A percentile compares a stretch with the other conserved stretches of the same genome.
phyloP scores from a whole-genome alignment of 768 basidiomycete species.

The Kwoniella europaea region DNA sequence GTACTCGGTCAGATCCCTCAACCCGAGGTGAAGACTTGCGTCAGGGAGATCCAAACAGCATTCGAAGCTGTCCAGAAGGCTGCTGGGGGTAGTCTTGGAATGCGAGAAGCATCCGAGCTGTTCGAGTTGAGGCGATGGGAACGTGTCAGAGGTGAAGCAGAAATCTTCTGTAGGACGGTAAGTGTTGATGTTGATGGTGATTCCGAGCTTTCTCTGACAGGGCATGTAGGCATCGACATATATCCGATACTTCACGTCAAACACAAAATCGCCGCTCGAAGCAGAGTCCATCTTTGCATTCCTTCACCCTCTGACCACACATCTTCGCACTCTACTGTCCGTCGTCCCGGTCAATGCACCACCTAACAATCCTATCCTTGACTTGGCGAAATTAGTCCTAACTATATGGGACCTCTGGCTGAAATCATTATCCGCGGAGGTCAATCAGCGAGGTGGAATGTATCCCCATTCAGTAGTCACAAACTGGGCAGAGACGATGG shows the following conservation, averaged over 20 bases:
- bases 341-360: conserved; percentile 34
- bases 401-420: conserved; percentile 39
- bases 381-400: conserved; percentile 37
- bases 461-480: conserved; percentile 40
- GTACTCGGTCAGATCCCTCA: conserved; percentile 40
- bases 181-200: conserved; percentile 14
- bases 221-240: conserved; percentile 40
- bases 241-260: conserved; percentile 36
- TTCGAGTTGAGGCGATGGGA: conserved; percentile 14
- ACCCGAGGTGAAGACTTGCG: conserved; percentile 40
- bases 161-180: conserved; percentile 37
- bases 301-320: conserved; percentile 30
- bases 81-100: conserved; percentile 8
- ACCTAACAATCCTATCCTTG: conserved; percentile 19
- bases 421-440: conserved; percentile 29
- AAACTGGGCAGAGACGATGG: conserved; percentile 36
- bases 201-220: conserved; percentile 7
- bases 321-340: conserved; percentile 26
- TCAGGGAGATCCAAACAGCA: conserved; percentile 23
- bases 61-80: conserved; percentile 30
- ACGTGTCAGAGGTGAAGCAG: conserved; percentile 29
- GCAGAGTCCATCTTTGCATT: conserved; percentile 32
- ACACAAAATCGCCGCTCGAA: neutral
- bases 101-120: neutral
- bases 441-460: conserved; percentile 52